Conservation (phyloP, 2,329 filamentous ascomycete genomes). For the Cordyceps javanica region DNA sequence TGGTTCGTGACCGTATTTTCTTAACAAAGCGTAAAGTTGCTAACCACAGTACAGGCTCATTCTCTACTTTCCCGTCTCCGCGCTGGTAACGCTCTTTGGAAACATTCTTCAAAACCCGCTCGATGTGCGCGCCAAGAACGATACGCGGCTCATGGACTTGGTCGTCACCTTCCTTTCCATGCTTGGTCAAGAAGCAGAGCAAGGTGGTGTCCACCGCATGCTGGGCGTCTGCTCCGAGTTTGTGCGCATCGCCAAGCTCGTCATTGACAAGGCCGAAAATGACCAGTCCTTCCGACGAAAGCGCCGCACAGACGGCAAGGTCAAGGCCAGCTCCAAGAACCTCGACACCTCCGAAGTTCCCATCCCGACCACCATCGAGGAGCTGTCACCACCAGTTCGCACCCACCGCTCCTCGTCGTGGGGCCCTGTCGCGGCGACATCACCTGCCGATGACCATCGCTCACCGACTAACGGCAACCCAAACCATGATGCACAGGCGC, state of each 20-base stretch:
- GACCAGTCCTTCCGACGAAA: constrained; percentile 77
- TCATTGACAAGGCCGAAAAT: constrained; percentile 86
- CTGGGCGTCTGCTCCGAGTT: constrained; percentile 93
- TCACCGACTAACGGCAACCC: constrained; percentile 3
- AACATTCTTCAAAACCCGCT: constrained; percentile 95
- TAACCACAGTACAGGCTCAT: constrained; percentile 58
- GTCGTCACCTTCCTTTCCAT: constrained; percentile 90
- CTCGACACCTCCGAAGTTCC: constrained; percentile 10
- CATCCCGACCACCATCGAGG: constrained; percentile 17
- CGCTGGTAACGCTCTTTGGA: constrained; percentile 89
- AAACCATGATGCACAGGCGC: not conserved
- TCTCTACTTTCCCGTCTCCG: constrained; percentile 92
- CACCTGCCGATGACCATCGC: not conserved
- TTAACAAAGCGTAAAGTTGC: constrained; percentile 21
- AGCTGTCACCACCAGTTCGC: constrained; percentile 24
- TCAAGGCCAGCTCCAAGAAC: constrained; percentile 6
- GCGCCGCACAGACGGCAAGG: constrained; percentile 53
- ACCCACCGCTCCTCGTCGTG: constrained; percentile 21
- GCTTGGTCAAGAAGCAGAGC: constrained; percentile 82
- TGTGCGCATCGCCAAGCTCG: constrained; percentile 83
- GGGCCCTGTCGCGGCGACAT: constrained; percentile 16
- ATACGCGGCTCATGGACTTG: constrained; percentile 84
- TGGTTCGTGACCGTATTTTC: constrained; percentile 56
- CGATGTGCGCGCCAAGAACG: constrained; percentile 79
- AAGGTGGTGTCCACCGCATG: constrained; percentile 89